phyloP scores from a whole-genome alignment of 2,329 filamentous ascomycete genomes.

The Uncinocarpus reesii region DNA sequence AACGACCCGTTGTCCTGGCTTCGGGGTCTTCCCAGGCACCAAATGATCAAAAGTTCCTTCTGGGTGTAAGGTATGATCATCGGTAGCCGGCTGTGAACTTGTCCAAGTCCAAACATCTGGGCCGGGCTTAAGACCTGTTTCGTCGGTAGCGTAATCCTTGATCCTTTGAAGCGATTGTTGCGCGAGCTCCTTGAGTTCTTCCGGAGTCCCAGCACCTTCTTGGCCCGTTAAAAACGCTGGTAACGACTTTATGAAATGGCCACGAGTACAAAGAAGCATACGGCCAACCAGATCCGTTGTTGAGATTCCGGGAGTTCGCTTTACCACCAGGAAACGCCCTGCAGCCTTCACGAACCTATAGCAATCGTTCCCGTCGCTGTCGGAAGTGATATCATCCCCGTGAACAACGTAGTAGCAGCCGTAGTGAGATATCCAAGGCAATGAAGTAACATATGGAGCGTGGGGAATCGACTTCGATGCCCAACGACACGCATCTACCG shows the following conservation, averaged over 20 bases:
- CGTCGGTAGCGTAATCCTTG: conserved; percentile 75
- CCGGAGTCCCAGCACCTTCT: conserved; percentile 59
- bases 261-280: conserved; percentile 92
- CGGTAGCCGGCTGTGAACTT: conserved; percentile 31
- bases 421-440: conserved; percentile 90
- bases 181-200: conserved; percentile 56
- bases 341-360: conserved; percentile 96
- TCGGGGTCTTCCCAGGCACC: conserved; percentile 60
- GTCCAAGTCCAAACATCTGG: conserved; percentile 79
- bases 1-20: conserved; percentile 70
- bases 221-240: conserved; percentile 56
- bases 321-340: conserved; percentile 89
- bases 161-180: conserved; percentile 66
- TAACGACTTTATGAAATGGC: conserved; percentile 81
- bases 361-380: conserved; percentile 86
- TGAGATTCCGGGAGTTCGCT: conserved; percentile 89
- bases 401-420: conserved; percentile 94
- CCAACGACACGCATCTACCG: conserved; percentile 93
- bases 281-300: conserved; percentile 96
- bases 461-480: conserved; percentile 70
- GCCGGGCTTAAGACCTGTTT: conserved; percentile 65
- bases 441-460: conserved; percentile 87
- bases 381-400: conserved; percentile 93
- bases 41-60: conserved; percentile 57
- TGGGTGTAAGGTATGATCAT: conserved; percentile 42